Conservation (phyloP, 768 basidiomycete genomes). For the Epithele typhae region DNA sequence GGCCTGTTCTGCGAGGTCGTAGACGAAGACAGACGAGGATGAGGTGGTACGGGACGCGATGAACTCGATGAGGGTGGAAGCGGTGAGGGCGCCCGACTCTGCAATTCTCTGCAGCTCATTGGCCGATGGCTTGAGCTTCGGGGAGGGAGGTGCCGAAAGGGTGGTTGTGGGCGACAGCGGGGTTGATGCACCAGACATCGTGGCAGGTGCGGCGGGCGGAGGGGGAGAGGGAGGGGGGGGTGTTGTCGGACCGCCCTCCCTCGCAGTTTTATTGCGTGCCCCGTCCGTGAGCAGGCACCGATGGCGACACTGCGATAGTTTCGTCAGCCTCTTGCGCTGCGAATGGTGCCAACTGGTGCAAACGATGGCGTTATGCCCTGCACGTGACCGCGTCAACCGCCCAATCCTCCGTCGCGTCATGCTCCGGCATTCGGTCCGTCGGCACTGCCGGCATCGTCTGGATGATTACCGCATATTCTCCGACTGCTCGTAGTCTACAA, state of each 20-base stretch:
- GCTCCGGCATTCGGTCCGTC: background rate
- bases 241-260: background rate
- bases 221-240: background rate
- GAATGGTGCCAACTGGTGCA: slow-evolving; percentile 14
- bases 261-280: slow-evolving; percentile 7
- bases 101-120: slow-evolving; percentile 18
- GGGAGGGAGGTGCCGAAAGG: slow-evolving; percentile 28
- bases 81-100: slow-evolving; percentile 29
- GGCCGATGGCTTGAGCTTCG: slow-evolving; percentile 25
- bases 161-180: slow-evolving; percentile 31
- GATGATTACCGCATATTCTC: too few relatives aligned
- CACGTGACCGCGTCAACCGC: slow-evolving; percentile 11
- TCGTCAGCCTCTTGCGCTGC: background rate
- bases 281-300: background rate
- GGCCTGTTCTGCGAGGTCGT: slow-evolving; percentile 80
- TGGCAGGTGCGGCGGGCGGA: slow-evolving; percentile 17
- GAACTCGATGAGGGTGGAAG: slow-evolving; percentile 66
- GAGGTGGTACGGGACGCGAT: slow-evolving; percentile 51
- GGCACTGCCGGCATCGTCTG: too few relatives aligned
- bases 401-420: slow-evolving; percentile 1
- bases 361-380: slow-evolving; percentile 17
- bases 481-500: too few relatives aligned
- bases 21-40: slow-evolving; percentile 72
- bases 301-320: too few relatives aligned
- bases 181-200: slow-evolving; percentile 22